Percentiles rank a stretch among this genome's conserved stretches.
phyloP scores from a whole-genome alignment of 148 eudicot genomes.

The Heliosperma pusillum region DNA sequence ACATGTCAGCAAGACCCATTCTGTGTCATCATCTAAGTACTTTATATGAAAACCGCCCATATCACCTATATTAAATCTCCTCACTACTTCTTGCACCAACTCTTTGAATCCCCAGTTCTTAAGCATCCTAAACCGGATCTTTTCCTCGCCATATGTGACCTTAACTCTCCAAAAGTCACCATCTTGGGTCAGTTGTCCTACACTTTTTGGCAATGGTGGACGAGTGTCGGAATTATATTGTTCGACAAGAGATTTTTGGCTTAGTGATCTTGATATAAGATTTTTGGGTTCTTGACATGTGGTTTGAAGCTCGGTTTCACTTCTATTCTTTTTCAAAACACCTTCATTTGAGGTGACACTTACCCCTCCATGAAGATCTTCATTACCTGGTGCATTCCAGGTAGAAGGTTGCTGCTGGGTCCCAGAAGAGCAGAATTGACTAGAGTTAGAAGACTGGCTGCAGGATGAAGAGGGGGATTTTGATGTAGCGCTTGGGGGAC shows the following conservation, averaged over 20 bases:
- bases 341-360: slow-evolving; percentile 29
- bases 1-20: slow-evolving; percentile 83
- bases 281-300: slow-evolving; percentile 34
- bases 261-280: slow-evolving; percentile 41
- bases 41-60: slow-evolving; percentile 59
- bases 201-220: slow-evolving; percentile 30
- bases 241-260: slow-evolving; percentile 41
- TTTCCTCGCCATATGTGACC: slow-evolving; percentile 70
- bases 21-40: slow-evolving; percentile 85
- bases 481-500: slow-evolving; percentile 40
- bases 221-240: slow-evolving; percentile 30
- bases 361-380: slow-evolving; percentile 31
- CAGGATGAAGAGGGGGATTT: slow-evolving; percentile 66
- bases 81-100: slow-evolving; percentile 54
- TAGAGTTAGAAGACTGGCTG: slow-evolving; percentile 67
- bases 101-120: slow-evolving; percentile 50
- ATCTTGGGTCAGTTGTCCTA: slow-evolving; percentile 26
- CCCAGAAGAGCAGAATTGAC: slow-evolving; percentile 67
- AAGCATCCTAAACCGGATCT: slow-evolving; percentile 58
- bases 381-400: slow-evolving; percentile 31
- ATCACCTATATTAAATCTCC: slow-evolving; percentile 61
- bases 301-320: slow-evolving; percentile 49
- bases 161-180: slow-evolving; percentile 50
- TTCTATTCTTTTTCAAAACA: slow-evolving; percentile 46
- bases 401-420: slow-evolving; percentile 42